Evolutionary conservation across 2,329 filamentous ascomycete species (phyloP), one percentile per base, ranked within the genome.

Genomic region (Pseudogymnoascus sp.): DNA sequence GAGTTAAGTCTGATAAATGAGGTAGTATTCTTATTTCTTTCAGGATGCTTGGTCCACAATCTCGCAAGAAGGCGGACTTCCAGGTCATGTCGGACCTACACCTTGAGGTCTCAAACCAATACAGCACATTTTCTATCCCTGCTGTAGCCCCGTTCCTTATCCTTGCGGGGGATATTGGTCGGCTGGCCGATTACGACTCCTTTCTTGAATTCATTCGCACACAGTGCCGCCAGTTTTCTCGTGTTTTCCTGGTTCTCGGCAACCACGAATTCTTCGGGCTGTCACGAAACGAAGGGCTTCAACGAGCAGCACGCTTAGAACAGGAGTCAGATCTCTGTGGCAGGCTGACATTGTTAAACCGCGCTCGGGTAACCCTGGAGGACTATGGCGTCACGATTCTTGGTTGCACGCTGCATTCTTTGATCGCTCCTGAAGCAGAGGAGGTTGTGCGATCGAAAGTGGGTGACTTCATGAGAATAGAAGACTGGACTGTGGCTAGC

Each of bases 391-490:
- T 83, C n/a, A 80, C 77, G 2, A 70, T 86, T 2, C 69, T 86
- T 1, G 83, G 83, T 5, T 84, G 80, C 64, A 83, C 81, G 1
- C 73, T 86, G 0, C 84, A 82, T 79, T 83, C 81, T 1, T 64
- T 70, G 0, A 75, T 86, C 5, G 73, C 78, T 0, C 64, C 73
- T 0, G 69, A 74, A 4, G 71, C 73, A 4, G 70, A 66, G 9
- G 68, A 69, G 0, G 66, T 75, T 4, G 77, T 85, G 12, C 54
- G 70, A 25, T 69, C 69, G 34, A 78, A 73, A 62, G 72, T 85
- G 8, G 77, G 75, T 18, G 83, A 86, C 67, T 85, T 83, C 59
- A 71, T 76, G 25, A 74, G 76, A 28, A 85, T 86, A n/a, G 39
- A 69, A 14, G 71, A 67, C 3, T 86, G 82, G 82, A 77, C 74